A percentile compares a stretch with the other conserved stretches of the same genome.
Conservation (phyloP, 306 rosid genomes). For the Pyrus bretschneideri region DNA sequence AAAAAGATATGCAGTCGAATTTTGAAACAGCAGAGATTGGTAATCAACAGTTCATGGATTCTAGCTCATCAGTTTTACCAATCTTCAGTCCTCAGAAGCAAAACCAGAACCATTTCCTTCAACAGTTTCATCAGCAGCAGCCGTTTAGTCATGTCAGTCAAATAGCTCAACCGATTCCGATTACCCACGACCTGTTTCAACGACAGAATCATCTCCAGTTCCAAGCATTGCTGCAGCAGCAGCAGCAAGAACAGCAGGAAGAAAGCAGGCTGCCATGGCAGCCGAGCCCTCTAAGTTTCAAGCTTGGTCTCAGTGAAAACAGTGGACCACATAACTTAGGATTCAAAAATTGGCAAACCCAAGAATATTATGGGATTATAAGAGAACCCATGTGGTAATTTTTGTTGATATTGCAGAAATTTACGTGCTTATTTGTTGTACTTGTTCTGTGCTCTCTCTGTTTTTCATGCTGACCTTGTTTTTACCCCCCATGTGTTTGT, state of each 20-base stretch:
- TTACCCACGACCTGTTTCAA: conserved; percentile 12
- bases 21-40: not conserved
- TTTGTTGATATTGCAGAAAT: not conserved
- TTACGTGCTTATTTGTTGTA: not conserved
- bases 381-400: conserved; percentile 20
- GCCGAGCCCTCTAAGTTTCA: conserved; percentile 15
- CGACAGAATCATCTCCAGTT: not conserved
- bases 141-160: not conserved
- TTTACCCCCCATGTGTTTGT: not conserved
- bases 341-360: conserved; percentile 14
- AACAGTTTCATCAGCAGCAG: not conserved
- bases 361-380: conserved; percentile 1
- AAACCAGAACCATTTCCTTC: conserved; percentile 8
- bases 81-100: not conserved
- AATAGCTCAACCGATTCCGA: not conserved
- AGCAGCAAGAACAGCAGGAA: conserved; percentile 1
- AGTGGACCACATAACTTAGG: not conserved
- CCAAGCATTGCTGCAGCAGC: conserved; percentile 6
- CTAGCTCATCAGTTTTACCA: conserved; percentile 6
- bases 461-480: not conserved
- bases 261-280: not conserved
- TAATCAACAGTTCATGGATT: conserved; percentile 6
- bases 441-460: not conserved
- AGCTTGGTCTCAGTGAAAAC: conserved; percentile 18
- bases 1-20: conserved; percentile 9